Evolutionary conservation across 176 grass and related monocot species (phyloP), one percentile per base, ranked within the genome.

Genomic region (Oropetium thomaeum): DNA sequence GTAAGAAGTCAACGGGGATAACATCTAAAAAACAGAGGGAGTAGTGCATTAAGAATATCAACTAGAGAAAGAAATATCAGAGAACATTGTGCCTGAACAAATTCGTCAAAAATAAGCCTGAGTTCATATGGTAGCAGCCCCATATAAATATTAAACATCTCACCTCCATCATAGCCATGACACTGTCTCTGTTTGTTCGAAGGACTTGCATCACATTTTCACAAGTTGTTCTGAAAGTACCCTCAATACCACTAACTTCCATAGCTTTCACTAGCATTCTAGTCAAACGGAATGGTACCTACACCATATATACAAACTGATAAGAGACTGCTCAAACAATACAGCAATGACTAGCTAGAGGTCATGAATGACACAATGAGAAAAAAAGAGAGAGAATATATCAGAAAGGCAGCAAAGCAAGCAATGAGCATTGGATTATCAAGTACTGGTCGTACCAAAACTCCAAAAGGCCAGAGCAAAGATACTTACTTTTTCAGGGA

Each of bases 161-260:
- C 82, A 98, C 96, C 96, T 98, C 96, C 96, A 98, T 98, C 96
- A 98, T 98, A 35, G 96, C 96, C 91, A 98, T 98, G 47, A 98
- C 96, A 15, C 96, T 98, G 49, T 98, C 78, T 86, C 89, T 94
- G 79, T 98, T 98, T 84, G 91, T 92, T 60, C 96, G 84, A 75
- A 98, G 96, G 74, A 94, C 96, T 88, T 98, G 91, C 96, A 98
- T 98, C 40, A 98, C 96, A 82, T 94, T 98, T 85, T 92, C 96
- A 76, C 96, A 98, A 76, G 96, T 98, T 42, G 84, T 94, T 84
- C 96, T 92, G 79, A 98, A 98, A 79, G 90, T 94, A 31, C 96
- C 96, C 79, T 98, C 96, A 30, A 98, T 98, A 58, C 96, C 91
- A 76, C 96, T 98, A 65, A 98, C 96, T 85, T 93, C 96, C 96